These are phyloP conservation scores for Panaeolus cyanescens DNA, from an alignment of 768 basidiomycete species.

Conservation along the genomic window DNA sequence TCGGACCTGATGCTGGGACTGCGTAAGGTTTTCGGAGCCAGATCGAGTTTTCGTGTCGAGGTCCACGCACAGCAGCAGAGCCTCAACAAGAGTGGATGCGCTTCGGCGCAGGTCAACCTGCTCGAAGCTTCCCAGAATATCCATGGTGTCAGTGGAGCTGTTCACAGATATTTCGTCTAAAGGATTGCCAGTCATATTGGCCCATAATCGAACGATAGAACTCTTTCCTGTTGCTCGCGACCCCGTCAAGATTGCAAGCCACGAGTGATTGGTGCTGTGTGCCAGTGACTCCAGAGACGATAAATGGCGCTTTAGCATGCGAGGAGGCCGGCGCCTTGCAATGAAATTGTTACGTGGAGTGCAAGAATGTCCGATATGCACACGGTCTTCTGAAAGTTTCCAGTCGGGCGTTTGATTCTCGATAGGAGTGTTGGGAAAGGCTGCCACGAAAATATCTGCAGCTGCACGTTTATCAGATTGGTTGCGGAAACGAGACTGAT, in stretches of 20 bases:
- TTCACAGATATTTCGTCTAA: slow-evolving; percentile 80
- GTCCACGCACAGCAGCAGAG: slow-evolving; percentile 41
- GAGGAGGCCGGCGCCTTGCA: slow-evolving; percentile 42
- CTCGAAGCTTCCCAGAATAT: slow-evolving; percentile 95
- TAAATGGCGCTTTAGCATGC: slow-evolving; percentile 64
- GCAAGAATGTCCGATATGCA: slow-evolving; percentile 61
- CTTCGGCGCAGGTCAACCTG: slow-evolving; percentile 69
- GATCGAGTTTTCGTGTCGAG: neutral
- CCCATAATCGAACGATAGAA: slow-evolving; percentile 65
- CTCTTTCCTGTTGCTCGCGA: slow-evolving; percentile 78
- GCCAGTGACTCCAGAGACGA: slow-evolving; percentile 74
- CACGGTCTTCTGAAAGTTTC: slow-evolving; percentile 44
- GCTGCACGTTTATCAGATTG: slow-evolving; percentile 62
- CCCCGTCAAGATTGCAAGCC: slow-evolving; percentile 91
- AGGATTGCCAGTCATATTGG: slow-evolving; percentile 65
- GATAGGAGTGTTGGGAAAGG: slow-evolving; percentile 33
- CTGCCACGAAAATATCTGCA: slow-evolving; percentile 50
- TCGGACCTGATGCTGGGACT: neutral
- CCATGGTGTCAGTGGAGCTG: slow-evolving; percentile 87
- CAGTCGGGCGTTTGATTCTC: slow-evolving; percentile 26
- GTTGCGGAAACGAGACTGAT: slow-evolving; percentile 85
- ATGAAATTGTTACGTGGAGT: slow-evolving; percentile 42
- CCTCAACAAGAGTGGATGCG: slow-evolving; percentile 36
- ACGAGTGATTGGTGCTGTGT: slow-evolving; percentile 70
- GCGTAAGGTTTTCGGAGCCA: neutral